Evolutionary conservation across 2,329 filamentous ascomycete genomes (phyloP), one percentile per base, ranked within the genome.

Genomic region (Phaeosphaeria sp.): DNA sequence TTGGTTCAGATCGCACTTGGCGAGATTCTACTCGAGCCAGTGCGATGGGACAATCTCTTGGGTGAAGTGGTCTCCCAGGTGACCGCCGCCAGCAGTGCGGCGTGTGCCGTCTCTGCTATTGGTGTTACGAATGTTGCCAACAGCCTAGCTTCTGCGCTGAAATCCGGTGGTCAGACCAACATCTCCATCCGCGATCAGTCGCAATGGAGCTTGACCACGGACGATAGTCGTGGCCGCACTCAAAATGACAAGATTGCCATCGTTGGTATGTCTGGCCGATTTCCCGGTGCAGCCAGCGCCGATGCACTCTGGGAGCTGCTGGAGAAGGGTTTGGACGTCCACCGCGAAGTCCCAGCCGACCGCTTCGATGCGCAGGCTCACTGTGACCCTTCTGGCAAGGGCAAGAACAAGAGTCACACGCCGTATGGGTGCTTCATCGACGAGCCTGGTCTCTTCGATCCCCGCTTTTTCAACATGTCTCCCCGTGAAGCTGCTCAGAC

Each of bases 401-500:
- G 81, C 30, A 88, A 88, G 74, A 93, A 93, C 79, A 92, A 90
- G 56, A 90, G 87, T 53, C 88, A 91, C 75, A 92, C 90, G 1
- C 89, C 88, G 2, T 92, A 87, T 66, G 91, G 91, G 17, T 91
- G 89, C 79, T 93, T 88, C 78, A 85, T 92, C 64, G 87, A 92
- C 60, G 85, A 92, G 60, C 90, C 91, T 0, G 90, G 90, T 54
- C 81, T 90, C 48, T 94, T 94, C 69, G 91, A 94, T 67, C 88
- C 90, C n/a, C 83, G 89, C 1, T 93, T 94, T 79, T 94, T 94
- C 84, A 92, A 92, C 77, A 93, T 94, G 88, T 93, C 90, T 36
- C 90, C 91, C 6, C 86, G 90, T 66, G 91, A 94, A 77, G 91
- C 91, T 25, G 86, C 87, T 51, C 90, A 93, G 72, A 92, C 90